Evolutionary conservation across 2,329 filamentous ascomycete genomes (phyloP).

Genomic region (Diaporthe sp.): DNA sequence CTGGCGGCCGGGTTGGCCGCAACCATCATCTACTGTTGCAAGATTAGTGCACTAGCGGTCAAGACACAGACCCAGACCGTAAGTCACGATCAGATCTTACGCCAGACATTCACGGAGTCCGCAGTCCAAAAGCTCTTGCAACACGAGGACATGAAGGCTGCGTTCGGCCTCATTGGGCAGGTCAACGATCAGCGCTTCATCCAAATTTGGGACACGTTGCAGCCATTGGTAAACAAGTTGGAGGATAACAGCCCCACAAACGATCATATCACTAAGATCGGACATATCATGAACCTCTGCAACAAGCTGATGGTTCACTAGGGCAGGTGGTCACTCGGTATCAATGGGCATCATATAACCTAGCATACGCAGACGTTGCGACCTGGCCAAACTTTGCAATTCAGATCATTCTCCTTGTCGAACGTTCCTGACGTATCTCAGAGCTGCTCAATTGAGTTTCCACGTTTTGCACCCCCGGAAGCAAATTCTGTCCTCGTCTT

Average conservation of each 20-base stretch:
- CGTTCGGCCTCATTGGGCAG: background rate
- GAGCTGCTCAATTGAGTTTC: too few relatives aligned
- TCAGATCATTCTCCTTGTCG: too few relatives aligned
- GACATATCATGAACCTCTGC: background rate
- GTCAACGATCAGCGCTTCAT: background rate
- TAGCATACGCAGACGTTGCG: too few relatives aligned
- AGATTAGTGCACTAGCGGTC: background rate
- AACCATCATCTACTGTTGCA: slow-evolving; percentile 18
- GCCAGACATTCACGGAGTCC: background rate
- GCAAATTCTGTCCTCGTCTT: too few relatives aligned
- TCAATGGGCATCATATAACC: background rate
- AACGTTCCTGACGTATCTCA: too few relatives aligned
- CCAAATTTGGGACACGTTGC: background rate
- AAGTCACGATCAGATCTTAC: background rate
- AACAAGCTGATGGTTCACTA: background rate
- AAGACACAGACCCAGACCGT: background rate
- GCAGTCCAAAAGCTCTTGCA: background rate
- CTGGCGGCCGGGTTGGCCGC: background rate
- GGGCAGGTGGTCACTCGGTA: background rate
- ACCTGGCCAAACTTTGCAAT: too few relatives aligned
- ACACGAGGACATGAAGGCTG: background rate
- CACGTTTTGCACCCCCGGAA: too few relatives aligned
- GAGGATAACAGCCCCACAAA: background rate
- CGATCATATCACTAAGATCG: background rate
- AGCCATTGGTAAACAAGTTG: background rate